These are phyloP conservation scores for Taphrina betulina DNA, from an alignment of 1,139 yeast genomes.

Conservation along the genomic window DNA sequence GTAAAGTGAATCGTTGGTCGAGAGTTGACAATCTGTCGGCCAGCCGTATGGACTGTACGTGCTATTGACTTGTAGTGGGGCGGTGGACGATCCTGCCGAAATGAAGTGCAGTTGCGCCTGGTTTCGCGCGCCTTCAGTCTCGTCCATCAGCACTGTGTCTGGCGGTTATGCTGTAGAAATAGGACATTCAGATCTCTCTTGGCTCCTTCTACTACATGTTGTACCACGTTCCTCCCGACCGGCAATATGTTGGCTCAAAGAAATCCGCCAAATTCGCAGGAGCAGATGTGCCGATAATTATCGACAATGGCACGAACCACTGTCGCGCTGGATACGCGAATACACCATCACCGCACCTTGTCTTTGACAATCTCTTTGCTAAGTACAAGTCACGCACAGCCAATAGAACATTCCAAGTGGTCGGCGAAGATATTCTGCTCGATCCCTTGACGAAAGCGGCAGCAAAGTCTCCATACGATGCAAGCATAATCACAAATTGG, in stretches of 20 bases:
- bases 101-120: too few species aligned
- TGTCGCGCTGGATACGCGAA: conserved; percentile 67
- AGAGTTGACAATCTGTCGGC: too few species aligned
- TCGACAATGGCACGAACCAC: conserved; percentile 34
- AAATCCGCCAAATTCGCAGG: conserved; percentile 9
- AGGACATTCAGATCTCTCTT: too few species aligned
- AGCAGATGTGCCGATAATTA: conserved; percentile 33
- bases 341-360: conserved; percentile 56
- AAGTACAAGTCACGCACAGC: conserved; percentile 75
- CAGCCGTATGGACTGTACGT: too few species aligned
- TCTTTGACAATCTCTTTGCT: conserved; percentile 68
- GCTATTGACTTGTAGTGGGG: too few species aligned
- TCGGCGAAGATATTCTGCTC: conserved; percentile 77
- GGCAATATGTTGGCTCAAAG: neutral
- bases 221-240: conserved; percentile 3
- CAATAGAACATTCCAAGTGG: conserved; percentile 62
- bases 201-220: conserved; percentile 2
- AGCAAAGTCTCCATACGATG: conserved; percentile 81
- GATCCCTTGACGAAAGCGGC: conserved; percentile 70
- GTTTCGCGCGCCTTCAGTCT: too few species aligned
- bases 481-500: conserved; percentile 85
- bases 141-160: too few species aligned
- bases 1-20: too few species aligned
- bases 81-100: too few species aligned
- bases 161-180: too few species aligned